phyloP scores from a whole-genome alignment of 306 rosid genomes.

The Elaeagnus macrophylla region DNA sequence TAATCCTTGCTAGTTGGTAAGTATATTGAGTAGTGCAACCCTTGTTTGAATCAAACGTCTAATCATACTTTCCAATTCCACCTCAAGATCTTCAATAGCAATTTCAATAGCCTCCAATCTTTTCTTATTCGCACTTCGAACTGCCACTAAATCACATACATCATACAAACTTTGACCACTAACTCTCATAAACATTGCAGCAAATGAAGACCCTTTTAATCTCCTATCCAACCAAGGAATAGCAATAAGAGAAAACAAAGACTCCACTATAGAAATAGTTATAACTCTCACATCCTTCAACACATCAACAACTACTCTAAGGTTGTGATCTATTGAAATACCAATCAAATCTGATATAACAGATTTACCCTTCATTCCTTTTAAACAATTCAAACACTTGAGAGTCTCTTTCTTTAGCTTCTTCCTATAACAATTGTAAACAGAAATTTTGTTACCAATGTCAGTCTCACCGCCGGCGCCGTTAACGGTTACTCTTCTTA shows the following conservation, averaged over 20 bases:
- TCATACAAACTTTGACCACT: conserved; percentile 17
- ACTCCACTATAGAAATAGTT: conserved; percentile 42
- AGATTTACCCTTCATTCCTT: conserved; percentile 27
- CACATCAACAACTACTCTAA: conserved; percentile 45
- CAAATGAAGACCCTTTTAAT: conserved; percentile 18
- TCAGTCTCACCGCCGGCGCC: conserved; percentile 20
- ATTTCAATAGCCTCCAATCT: conserved; percentile 44
- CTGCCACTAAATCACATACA: conserved; percentile 29
- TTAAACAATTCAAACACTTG: conserved; percentile 43
- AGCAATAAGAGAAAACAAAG: conserved; percentile 39
- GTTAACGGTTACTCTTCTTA: conserved; percentile 24
- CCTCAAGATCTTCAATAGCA: conserved; percentile 45
- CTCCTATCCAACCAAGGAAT: conserved; percentile 41
- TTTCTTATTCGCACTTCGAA: conserved; percentile 39
- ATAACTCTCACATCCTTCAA: conserved; percentile 42
- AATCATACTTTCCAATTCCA: conserved; percentile 45
- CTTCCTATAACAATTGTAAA: conserved; percentile 37
- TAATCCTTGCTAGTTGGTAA: conserved; percentile 16
- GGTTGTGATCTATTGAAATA: conserved; percentile 21
- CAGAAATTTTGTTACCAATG: conserved; percentile 22
- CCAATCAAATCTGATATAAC: background rate
- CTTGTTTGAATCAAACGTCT: conserved; percentile 61
- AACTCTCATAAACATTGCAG: conserved; percentile 22
- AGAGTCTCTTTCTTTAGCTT: conserved; percentile 44
- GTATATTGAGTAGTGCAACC: conserved; percentile 53